phyloP scores from a whole-genome alignment of 2,329 filamentous ascomycete genomes.

The Diaporthe citri region DNA sequence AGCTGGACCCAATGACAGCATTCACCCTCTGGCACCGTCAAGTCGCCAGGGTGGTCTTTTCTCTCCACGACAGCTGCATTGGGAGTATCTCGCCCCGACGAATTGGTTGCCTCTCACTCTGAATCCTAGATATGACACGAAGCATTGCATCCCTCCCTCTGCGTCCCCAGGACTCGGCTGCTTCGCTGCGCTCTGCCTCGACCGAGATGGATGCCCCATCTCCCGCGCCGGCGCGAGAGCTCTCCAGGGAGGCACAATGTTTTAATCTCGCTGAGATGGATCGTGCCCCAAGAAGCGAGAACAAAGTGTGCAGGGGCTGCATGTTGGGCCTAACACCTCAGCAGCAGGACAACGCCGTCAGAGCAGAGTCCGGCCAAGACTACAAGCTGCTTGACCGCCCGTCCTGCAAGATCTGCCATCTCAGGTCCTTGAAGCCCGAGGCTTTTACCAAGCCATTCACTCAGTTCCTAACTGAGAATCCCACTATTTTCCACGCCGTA shows the following conservation, averaged over 20 bases:
- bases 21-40: neutral
- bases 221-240: conserved; percentile 2
- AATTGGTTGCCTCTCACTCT: neutral
- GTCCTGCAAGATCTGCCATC: conserved; percentile 28
- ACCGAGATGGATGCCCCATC: neutral
- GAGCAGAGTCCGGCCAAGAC: conserved; percentile 15
- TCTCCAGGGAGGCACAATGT: conserved; percentile 28
- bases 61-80: neutral
- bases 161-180: conserved; percentile 13
- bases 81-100: neutral
- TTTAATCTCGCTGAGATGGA: conserved; percentile 23
- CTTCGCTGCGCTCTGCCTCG: conserved; percentile 4
- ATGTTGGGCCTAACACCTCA: conserved; percentile 1
- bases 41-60: conserved; percentile 4
- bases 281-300: conserved; percentile 10
- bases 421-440: conserved; percentile 61
- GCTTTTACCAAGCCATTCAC: conserved; percentile 87
- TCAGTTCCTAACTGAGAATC: conserved; percentile 88
- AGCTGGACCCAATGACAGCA: conserved; percentile 21
- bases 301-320: conserved; percentile 31
- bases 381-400: conserved; percentile 27
- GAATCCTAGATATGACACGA: conserved; percentile 18
- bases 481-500: conserved; percentile 93
- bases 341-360: conserved; percentile 7
- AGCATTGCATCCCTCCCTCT: conserved; percentile 24